These are phyloP conservation scores for Boletus huronensis DNA, from an alignment of 768 basidiomycete species.

Conservation along the genomic window DNA sequence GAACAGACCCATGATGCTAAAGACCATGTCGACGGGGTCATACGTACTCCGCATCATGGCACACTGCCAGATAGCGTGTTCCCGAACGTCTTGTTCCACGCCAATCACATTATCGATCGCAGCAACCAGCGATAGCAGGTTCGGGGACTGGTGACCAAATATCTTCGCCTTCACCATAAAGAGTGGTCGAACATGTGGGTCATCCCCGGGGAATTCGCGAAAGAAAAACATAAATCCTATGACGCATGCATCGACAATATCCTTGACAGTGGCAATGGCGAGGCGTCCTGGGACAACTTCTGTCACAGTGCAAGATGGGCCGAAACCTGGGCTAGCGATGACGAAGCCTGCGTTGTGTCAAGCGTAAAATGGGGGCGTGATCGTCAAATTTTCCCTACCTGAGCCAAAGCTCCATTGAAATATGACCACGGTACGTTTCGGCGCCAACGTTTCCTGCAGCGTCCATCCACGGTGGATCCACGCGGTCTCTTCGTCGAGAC, in stretches of 20 bases:
- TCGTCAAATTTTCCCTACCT: background rate
- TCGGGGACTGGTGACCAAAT: background rate
- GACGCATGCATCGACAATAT: slow-evolving; percentile 1
- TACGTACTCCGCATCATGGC: slow-evolving; percentile 1
- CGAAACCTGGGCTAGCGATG: background rate
- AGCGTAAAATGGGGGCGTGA: background rate
- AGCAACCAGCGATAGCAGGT: background rate
- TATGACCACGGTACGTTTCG: background rate
- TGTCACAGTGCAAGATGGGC: background rate
- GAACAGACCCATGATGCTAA: slow-evolving; percentile 1
- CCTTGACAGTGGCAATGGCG: background rate
- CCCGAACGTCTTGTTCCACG: background rate
- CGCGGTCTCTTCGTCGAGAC: background rate
- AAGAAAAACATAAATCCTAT: background rate
- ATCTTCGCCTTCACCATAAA: background rate
- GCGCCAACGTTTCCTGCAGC: background rate
- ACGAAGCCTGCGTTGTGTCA: background rate
- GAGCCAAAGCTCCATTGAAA: slow-evolving; percentile 1
- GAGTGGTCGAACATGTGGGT: background rate
- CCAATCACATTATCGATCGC: background rate
- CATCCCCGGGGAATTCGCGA: background rate
- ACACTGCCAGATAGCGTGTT: slow-evolving; percentile 1
- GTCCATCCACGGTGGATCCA: slow-evolving; percentile 1
- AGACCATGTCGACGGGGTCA: background rate
- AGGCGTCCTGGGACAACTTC: background rate